Base-by-base conservation (phyloP, 306 rosid genomes). In the Biancaea sappan region DNA sequence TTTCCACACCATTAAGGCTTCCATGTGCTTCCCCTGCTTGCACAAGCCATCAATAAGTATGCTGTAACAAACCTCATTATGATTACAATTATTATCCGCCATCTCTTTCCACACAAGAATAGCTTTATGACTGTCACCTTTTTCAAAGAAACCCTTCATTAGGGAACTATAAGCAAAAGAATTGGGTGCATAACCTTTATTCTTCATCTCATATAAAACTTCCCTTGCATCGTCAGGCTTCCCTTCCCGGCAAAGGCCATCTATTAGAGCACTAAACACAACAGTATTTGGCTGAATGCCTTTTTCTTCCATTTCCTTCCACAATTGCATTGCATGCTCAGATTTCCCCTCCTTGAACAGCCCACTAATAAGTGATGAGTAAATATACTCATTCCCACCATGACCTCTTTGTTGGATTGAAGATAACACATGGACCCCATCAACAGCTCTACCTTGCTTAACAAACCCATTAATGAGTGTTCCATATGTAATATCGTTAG, bases 181-280 rank as follows among this genome's bases (percentile, higher is more conserved):
- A 85, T 94, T 91, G 37, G 98, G 98, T 54, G 75, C 5, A 31
- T 68, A 79, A 32, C 94, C 94, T 37, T 74, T 77, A 61, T 57
- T 88, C 73, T 80, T 59, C 97, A 94, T 94, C 80, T 94, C 98
- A 68, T 67, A 15, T 22, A 91, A 72, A 50, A 79, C 44, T 46
- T 82, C 81, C 74, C 72, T 77, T 18, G 97, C 97, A 79, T 91
- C 88, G 74, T 89, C 88, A 1, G 80, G 83, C 69, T 85, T 91
- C 72, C 90, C 97, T 69, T 81, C 91, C 77, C 85, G 88, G 79
- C 98, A 94, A 61, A 94, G 92, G 21, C 98, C 98, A 66, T 94
- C 91, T 70, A 94, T 65, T 54, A 91, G 75, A 72, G 94, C 87
- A 84, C 95, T 82, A 69, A 89, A 91, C 34, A 87, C 89, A 34